Evolutionary conservation across 805 yeast species (phyloP).

Genomic region (Candida pini): DNA sequence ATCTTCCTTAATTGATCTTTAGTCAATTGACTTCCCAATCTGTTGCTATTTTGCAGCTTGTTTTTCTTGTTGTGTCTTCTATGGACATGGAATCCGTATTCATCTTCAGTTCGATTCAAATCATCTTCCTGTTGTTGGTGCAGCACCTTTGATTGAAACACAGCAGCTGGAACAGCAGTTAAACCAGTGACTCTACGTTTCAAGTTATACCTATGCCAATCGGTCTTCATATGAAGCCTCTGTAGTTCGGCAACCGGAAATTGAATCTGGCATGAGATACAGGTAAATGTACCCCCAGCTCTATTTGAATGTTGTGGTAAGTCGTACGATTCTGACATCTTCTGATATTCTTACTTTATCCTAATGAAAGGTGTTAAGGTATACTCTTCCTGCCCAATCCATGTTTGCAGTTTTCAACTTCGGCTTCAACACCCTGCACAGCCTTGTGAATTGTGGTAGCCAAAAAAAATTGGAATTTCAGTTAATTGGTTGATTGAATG

Average conservation of each 20-base stretch:
- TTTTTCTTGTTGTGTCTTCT: constrained; percentile 15
- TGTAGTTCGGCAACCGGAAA: constrained; percentile 81
- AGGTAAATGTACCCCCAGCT: constrained; percentile 41
- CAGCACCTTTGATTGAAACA: constrained; percentile 25
- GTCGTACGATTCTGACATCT: background rate
- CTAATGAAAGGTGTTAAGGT: too few species aligned
- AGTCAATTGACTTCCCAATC: constrained; percentile 36
- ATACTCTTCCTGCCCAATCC: too few species aligned
- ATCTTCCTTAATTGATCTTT: constrained; percentile 34
- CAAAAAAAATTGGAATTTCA: too few species aligned
- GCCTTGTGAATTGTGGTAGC: too few species aligned
- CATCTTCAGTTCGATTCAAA: constrained; percentile 37
- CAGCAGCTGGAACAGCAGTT: constrained; percentile 46
- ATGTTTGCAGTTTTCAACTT: too few species aligned
- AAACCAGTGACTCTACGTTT: constrained; percentile 89
- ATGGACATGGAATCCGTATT: constrained; percentile 44
- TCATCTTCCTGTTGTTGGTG: constrained; percentile 20
- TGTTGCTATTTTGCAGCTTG: constrained; percentile 15
- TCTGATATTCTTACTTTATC: background rate
- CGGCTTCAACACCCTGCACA: too few species aligned
- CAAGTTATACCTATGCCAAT: constrained; percentile 95
- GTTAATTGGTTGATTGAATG: too few species aligned
- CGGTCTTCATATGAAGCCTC: constrained; percentile 92
- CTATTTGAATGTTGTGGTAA: constrained; percentile 13
- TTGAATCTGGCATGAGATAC: constrained; percentile 83